Conservation (phyloP, 176 grass and related monocot species). For the Coix lacrymajobi region DNA sequence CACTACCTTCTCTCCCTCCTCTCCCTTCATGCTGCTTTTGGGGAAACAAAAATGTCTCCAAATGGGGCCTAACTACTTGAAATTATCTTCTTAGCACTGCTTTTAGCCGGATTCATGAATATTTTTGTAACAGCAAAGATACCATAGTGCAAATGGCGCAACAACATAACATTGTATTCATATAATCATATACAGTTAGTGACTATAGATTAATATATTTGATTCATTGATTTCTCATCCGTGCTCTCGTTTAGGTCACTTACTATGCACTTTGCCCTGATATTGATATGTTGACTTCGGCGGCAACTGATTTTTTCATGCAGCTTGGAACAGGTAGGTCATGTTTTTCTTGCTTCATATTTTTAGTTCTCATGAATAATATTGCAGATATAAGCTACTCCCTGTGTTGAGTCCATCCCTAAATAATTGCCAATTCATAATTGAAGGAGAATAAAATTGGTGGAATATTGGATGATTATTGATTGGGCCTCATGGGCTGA, state of each 20-base stretch:
- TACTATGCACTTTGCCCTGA: constrained; percentile 89
- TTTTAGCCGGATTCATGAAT: neutral
- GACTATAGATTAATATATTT: constrained; percentile 1
- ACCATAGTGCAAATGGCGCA: neutral
- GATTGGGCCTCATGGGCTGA: no score
- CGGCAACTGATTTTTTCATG: constrained; percentile 69
- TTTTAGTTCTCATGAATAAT: constrained; percentile 14
- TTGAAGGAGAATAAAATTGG: no score
- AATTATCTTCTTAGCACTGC: neutral
- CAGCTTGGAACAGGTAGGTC: constrained; percentile 84
- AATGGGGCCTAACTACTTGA: neutral
- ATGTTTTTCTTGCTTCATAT: neutral
- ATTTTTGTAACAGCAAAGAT: neutral
- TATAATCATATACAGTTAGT: neutral
- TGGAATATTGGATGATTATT: no score
- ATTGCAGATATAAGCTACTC: neutral
- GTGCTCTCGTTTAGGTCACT: constrained; percentile 55
- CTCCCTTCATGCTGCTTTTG: neutral
- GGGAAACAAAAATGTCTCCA: neutral
- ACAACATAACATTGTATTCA: neutral
- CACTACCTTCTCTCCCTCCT: neutral
- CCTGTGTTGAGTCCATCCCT: neutral
- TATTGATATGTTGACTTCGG: constrained; percentile 87
- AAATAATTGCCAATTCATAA: neutral
- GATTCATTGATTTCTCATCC: constrained; percentile 10